Evolutionary conservation across 345 rosid genomes (phyloP), one percentile per base, ranked within the genome.

Genomic region (Eutrema yunnanense): DNA sequence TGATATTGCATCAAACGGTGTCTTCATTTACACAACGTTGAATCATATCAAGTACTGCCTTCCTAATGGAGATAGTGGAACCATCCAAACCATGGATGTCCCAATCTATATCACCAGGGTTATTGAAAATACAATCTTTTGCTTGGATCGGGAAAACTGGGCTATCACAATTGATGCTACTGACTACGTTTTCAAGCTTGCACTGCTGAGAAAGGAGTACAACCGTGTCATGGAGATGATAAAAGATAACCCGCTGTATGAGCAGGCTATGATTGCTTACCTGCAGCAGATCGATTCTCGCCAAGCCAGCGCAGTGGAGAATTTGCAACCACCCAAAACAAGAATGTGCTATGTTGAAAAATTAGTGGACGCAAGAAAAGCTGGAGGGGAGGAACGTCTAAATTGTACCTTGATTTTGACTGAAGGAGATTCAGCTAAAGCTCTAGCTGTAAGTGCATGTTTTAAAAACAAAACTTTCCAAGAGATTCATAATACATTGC

Each of bases 361-460:
- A 78, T 82, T 94, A 8, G 96, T 86, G 62, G 98, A 94, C 83
- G 97, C 98, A 9, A 88, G 85, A 62, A 88, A 87, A 30, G 97
- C 98, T n/a, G 96, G 98, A 16, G 90, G 95, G 49, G 82, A 65
- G 80, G 80, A 88, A 54, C 90, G 96, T 9, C 72, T 19, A 85
- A 83, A 65, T 42, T 93, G 98, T 69, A 91, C 97, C 26, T 75
- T 94, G 80, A 94, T 94, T 64, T 82, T 94, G 76, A 94, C 98
- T 3, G 98, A 94, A 89, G 98, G 98, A 80, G 97, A 91, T 78
- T 94, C 98, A 48, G 97, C 98, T 32, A 94, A 94, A 83, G 79
- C 91, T 63, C 89, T 94, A 22, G 26, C 26, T 22, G 26, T 22
- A 22, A 22, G 26, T 22, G 22, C 22, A 19, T 19, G 22, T 19